Base-by-base conservation (phyloP, 441 rosid species). In the Dalechampia spathulata region DNA sequence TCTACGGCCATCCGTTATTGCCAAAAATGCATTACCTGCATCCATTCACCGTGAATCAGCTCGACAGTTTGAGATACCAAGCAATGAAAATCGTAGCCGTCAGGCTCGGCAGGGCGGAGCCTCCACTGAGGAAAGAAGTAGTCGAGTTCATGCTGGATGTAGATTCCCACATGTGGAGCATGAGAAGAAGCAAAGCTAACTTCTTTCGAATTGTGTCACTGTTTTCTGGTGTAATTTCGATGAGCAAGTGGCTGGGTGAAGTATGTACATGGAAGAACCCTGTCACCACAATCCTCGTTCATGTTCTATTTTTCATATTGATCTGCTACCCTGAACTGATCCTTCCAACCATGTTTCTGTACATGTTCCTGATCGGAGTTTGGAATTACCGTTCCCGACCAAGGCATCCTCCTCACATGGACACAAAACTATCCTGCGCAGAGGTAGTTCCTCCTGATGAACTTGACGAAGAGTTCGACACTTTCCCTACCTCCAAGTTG, bases 181-280 rank as follows among this genome's bases (percentile, higher is more conserved):
- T 90, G 97, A 83, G 97, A 66, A 85, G 96, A 65, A 90, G 97
- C 76, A 90, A 87, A 68, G 97, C 97, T 14, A 90, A 87, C 65
- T 87, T 87, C 79, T 87, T 85, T 61, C 52, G 94, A 25, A 83
- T 90, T 61, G 80, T 87, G 75, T 75, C 76, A 2, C 75, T 90
- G 22, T 70, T 87, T 52, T 72, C 82, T 20, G 89, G 96, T 15
- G 47, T 77, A 44, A 75, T 90, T 63, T 73, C 86, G 12, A 78
- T 87, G 45, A 80, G 85, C 36, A 87, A 68, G 63, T 90, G 97
- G 97, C 81, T 90, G 41, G 90, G 83, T 57, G 87, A 87, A 44
- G 81, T 90, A 41, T 78, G 96, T 65, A 43, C 76, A 53, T 90
- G 97, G 97, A 87, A 80, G 75, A 87, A 87, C 67, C 96, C 96